These are phyloP conservation scores for Diplotaxis tenuifolia DNA, from an alignment of 345 rosid genomes.

Conservation along the genomic window DNA sequence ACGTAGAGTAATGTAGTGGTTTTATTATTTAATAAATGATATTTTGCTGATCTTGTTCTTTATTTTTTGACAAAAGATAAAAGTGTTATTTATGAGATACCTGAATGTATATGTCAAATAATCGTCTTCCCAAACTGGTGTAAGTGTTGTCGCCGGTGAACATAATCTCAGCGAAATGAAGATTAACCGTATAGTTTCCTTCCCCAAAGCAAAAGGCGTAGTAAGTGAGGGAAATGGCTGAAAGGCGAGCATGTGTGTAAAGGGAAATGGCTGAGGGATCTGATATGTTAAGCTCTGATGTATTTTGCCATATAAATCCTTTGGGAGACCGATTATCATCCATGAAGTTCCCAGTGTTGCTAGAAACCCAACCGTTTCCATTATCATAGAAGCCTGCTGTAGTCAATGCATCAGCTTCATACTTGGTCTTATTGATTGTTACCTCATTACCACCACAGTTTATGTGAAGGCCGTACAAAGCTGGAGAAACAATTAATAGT, in stretches of 20 bases:
- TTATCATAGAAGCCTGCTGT: slow-evolving; percentile 17
- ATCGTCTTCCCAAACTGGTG: slow-evolving; percentile 52
- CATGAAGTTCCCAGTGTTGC: slow-evolving; percentile 62
- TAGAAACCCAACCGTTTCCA: slow-evolving; percentile 52
- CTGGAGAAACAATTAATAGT: slow-evolving; percentile 34
- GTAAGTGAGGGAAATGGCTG: slow-evolving; percentile 34
- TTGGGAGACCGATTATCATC: slow-evolving; percentile 45
- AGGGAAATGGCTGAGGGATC: no score
- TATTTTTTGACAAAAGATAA: no score
- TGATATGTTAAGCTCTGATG: slow-evolving; percentile 21
- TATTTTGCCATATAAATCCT: slow-evolving; percentile 20
- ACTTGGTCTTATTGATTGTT: slow-evolving; percentile 37
- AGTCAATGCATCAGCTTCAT: slow-evolving; percentile 48
- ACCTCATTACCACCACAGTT: slow-evolving; percentile 60
- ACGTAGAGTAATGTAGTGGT: background rate
- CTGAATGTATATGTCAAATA: slow-evolving; percentile 69
- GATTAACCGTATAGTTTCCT: background rate
- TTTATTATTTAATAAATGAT: no score
- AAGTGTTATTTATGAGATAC: slow-evolving; percentile 20
- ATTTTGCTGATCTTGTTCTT: no score
- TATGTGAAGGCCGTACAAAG: slow-evolving; percentile 46
- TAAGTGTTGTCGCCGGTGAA: slow-evolving; percentile 27
- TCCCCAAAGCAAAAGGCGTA: background rate
- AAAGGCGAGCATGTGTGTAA: slow-evolving; percentile 45
- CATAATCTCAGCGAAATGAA: background rate